Base-by-base conservation (phyloP, 148 eudicot genomes). In the Rhododendron ovatum region DNA sequence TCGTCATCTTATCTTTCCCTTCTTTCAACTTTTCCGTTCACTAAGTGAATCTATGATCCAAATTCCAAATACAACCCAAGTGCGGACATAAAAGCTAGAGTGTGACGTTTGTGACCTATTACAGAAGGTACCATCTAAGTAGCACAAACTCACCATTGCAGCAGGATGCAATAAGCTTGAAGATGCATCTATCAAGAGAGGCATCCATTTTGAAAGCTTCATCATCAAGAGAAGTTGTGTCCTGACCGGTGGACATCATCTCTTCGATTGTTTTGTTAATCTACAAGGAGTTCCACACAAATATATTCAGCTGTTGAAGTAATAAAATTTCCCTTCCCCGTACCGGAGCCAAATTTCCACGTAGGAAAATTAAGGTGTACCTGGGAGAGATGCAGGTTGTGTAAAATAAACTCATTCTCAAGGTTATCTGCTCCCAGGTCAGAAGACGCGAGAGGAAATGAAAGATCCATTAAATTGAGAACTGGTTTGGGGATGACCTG, bases 161-260 rank as follows among this genome's bases (percentile, higher is more conserved):
- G 88, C 99, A 98, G 55, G 98, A 94, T 83, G 95, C 98, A 87
- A 98, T 95, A 75, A 98, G 95, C 95, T 95, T 93, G 91, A 98
- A 88, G 89, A 95, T 98, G 90, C 98, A 98, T 89, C 94, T 93
- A 89, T 98, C 99, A 75, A 94, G 96, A 77, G 93, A 91, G 79
- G 94, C 90, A 89, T 98, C 98, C 63, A 86, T 89, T 75, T 88
- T 91, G 85, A 95, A 95, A 78, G 96, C 96, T 84, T 94, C 98
- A 48, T 95, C 97, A 75, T 95, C 98, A 65, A 98, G 98, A 43
- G 85, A 81, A 43, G 90, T 82, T 51, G 96, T 89, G 84, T 95
- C 96, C 86, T 89, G 84, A 80, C 95, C 98, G 79, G 90, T 90
- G 85, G 95, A 91, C 63, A 82, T 87, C 85, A 82, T 86, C 86